Conservation (phyloP, 164 flowering plant species). For the Pachysandra terminalis region DNA sequence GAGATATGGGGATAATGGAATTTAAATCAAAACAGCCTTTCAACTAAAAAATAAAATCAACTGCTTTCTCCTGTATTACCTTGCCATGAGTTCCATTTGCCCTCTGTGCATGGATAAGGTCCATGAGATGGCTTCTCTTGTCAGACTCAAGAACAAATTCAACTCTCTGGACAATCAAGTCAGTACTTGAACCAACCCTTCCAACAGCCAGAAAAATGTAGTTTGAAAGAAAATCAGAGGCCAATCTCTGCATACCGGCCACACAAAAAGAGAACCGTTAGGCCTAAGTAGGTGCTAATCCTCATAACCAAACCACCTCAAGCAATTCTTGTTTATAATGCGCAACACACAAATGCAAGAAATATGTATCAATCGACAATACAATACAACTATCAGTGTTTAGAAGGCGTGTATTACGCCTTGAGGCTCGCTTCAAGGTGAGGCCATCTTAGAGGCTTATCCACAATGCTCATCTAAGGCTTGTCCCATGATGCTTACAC, state of each 20-base stretch:
- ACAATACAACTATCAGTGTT: background rate
- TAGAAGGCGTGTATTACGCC: no score
- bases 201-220: slow-evolving; percentile 65
- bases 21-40: background rate
- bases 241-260: slow-evolving; percentile 43
- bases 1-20: background rate
- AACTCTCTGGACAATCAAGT: slow-evolving; percentile 56
- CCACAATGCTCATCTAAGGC: no score
- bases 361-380: background rate
- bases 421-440: no score
- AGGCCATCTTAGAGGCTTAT: no score
- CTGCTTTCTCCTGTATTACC: slow-evolving; percentile 23
- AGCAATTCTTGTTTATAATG: no score
- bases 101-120: slow-evolving; percentile 52
- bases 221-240: slow-evolving; percentile 48
- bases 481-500: no score
- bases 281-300: background rate
- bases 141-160: slow-evolving; percentile 51
- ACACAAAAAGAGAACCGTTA: slow-evolving; percentile 2
- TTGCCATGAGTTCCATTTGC: slow-evolving; percentile 47
- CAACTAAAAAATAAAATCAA: background rate
- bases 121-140: slow-evolving; percentile 62
- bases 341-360: background rate
- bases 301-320: no score
- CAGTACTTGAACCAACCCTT: slow-evolving; percentile 68